A percentile compares a stretch with the other conserved stretches of the same genome.
Evolutionary conservation across 441 rosid genomes (phyloP).

Genomic region (Corymbia citriodora): DNA sequence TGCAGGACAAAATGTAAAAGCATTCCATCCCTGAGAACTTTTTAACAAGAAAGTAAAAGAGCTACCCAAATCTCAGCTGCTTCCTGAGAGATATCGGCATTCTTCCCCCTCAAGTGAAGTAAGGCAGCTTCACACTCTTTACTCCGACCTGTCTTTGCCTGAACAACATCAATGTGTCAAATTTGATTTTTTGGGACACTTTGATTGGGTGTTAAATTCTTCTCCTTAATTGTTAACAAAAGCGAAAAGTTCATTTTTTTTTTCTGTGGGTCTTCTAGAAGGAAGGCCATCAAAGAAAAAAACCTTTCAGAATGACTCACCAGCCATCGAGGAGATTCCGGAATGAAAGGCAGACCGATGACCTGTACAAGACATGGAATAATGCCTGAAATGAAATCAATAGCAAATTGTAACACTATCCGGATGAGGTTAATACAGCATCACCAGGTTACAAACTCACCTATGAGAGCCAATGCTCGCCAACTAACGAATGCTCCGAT

Average conservation of each 20-base stretch:
- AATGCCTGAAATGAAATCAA: not conserved
- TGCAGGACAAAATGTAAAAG: not conserved
- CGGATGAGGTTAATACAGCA: not conserved
- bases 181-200: not conserved
- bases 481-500: conserved; percentile 57
- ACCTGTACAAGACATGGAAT: conserved; percentile 4
- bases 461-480: conserved; percentile 60
- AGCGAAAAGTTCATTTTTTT: not conserved
- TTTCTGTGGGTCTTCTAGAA: not conserved
- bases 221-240: not conserved
- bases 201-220: not conserved
- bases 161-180: not conserved
- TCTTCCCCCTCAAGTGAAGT: conserved; percentile 33
- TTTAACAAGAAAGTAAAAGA: not conserved
- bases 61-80: conserved; percentile 45
- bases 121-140: conserved; percentile 35
- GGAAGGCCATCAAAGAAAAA: not conserved
- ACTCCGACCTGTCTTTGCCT: conserved; percentile 44
- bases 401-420: not conserved
- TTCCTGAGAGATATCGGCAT: conserved; percentile 36
- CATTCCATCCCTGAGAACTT: not conserved
- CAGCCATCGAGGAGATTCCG: conserved; percentile 12
- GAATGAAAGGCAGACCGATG: not conserved
- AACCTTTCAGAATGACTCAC: not conserved
- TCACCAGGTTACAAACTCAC: conserved; percentile 21